Evolutionary conservation across 305 asterid genomes (phyloP), one percentile per base, ranked within the genome.

Genomic region (Fraxinus ornus): DNA sequence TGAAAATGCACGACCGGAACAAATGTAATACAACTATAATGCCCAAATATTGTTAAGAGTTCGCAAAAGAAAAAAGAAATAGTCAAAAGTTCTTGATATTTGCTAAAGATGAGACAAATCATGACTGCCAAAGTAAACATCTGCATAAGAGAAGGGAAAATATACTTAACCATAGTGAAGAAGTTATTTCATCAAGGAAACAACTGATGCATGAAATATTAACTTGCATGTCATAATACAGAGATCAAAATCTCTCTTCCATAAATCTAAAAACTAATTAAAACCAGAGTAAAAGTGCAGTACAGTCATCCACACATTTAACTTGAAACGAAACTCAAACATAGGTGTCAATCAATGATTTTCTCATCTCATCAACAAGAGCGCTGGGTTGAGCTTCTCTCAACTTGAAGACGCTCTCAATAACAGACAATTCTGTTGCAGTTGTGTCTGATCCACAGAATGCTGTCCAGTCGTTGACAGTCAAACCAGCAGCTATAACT

Each of bases 371-470:
- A 79, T 94, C 95, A 4, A 92, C 98, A 60, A 94, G 85, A 6
- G 94, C 91, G 86, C 93, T 88, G 2, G 99, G 98, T 80, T 90
- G 94, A 83, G 93, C 97, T 75, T 92, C 97, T 84, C 97, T 91
- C 85, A 94, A 82, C 93, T 93, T 94, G 90, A 95, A 95, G 26
- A 94, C 97, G 1, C 91, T 92, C 89, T 93, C 97, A 17, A 94
- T 85, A 12, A 95, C 97, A 1, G 97, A 91, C 80, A 94, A 77
- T 89, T 95, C 99, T 0, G 99, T 94, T 57, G 98, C 99, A 81
- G 99, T 94, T 5, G 99, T 95, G 84, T 93, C 98, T 1, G 98
- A 90, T 22, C 98, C 99, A 71, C 98, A 94, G 86, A 95, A 95
- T 2, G 96, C 99, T 0, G 97, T 91, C 98, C 98, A 95, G 88